A percentile compares a stretch with the other conserved stretches of the same genome.
phyloP scores from a whole-genome alignment of 441 rosid species.

The Oxalis stricta region DNA sequence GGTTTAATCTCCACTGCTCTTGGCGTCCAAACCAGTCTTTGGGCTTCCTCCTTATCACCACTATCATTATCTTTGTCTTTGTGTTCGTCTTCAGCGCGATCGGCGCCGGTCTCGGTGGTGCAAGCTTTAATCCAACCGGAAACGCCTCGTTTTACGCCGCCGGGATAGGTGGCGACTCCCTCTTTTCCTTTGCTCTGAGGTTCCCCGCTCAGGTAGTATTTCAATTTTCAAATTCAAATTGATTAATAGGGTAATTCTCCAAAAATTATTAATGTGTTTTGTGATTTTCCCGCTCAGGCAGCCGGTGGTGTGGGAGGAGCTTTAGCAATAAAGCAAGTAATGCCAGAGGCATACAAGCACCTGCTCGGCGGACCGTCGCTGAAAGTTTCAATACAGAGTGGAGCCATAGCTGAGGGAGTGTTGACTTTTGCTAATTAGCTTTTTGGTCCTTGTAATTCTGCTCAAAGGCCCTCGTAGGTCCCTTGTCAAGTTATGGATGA shows the following conservation, averaged over 20 bases:
- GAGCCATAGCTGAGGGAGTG: conserved; percentile 24
- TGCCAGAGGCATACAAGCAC: conserved; percentile 17
- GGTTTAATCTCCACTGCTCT: conserved; percentile 11
- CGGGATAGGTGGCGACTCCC: conserved; percentile 27
- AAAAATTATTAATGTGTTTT: too few relatives aligned
- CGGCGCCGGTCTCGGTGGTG: conserved; percentile 34
- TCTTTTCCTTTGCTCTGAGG: conserved; percentile 31
- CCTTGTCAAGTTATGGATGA: conserved; percentile 20
- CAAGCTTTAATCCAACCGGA: conserved; percentile 50
- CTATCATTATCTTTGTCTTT: conserved; percentile 12
- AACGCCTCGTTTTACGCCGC: conserved; percentile 29
- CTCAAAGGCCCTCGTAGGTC: conserved; percentile 15
- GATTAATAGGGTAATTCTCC: too few relatives aligned
- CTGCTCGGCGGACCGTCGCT: conserved; percentile 21
- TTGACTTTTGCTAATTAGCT: conserved; percentile 16
- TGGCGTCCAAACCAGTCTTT: conserved; percentile 21
- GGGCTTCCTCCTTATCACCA: conserved; percentile 22
- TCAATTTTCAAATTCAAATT: too few relatives aligned
- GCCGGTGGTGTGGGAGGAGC: conserved; percentile 29
- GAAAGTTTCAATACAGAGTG: conserved; percentile 22
- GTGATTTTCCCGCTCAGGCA: conserved; percentile 30
- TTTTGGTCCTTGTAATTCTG: conserved; percentile 17
- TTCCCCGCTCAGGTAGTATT: too few relatives aligned
- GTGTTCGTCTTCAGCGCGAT: conserved; percentile 23
- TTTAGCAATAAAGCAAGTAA: conserved; percentile 9